Base-by-base conservation (phyloP, 495 filamentous ascomycete species). In the Lasiosphaeriaceae sp. region DNA sequence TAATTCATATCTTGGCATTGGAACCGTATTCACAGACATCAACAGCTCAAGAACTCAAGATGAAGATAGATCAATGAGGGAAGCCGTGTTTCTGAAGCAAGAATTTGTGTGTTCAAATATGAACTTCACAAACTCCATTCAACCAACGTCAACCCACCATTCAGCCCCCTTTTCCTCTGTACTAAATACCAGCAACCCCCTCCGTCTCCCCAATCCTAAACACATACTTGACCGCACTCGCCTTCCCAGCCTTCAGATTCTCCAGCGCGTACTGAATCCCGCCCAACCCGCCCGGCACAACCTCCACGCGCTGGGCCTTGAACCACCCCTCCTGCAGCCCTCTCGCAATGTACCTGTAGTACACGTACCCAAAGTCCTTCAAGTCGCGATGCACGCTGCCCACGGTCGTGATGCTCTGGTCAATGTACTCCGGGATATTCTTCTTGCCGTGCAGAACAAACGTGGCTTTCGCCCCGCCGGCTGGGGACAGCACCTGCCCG, bases 221-320 rank as follows among this genome's bases (percentile, higher is more conserved):
- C 2, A 90, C 80, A 71, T 87, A 89, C 65, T 91, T 91, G 0
- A 82, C 72, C 16, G 78, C 87, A 52, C 80, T 84, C 47, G 82
- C 86, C 60, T 83, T 86, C 0, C 87, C 88, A 11, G 64, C 77
- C 67, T 80, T 80, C 58, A 90, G 66, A 54, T 83, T 75, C 56
- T 66, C 64, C 64, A 91, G 58, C 1, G 67, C 86, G 21, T 69
- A 65, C 68, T 86, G 68, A 11, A 90, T 60, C 0, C 85, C 85
- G 9, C 61, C 73, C 54, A 91, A 57, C 0, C 86, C 88, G 11
- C 82, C 79, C 0, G 76, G 73, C 8, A 84, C 68, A 35, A 91
- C 81, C 70, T 85, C 78, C 26, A 76, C 70, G 22, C 85, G 81
- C 68, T 91, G 87, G 3, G 70, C 69, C 22, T 70, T 73, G 56